phyloP scores from a whole-genome alignment of 768 basidiomycete species.

The Tephrocybe sp. region DNA sequence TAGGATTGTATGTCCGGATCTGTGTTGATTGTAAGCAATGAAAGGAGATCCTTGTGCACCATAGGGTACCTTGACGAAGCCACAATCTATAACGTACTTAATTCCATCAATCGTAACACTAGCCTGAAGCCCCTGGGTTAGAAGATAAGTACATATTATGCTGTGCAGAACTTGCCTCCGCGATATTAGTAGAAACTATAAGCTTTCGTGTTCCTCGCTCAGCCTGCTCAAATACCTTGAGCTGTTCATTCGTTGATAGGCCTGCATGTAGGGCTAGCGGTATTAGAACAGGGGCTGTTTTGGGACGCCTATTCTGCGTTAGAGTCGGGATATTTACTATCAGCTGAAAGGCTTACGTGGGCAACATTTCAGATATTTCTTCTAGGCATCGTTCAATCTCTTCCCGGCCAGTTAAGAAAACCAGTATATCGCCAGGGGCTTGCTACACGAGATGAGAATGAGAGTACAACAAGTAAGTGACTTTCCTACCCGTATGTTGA shows the following conservation, averaged over 20 bases:
- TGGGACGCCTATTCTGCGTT: slow-evolving; percentile 39
- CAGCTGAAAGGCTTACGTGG: slow-evolving; percentile 44
- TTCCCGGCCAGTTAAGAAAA: slow-evolving; percentile 94
- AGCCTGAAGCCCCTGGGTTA: slow-evolving; percentile 49
- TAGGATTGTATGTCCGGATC: slow-evolving; percentile 90
- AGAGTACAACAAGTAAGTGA: neutral
- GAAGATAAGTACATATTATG: neutral
- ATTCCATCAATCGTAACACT: slow-evolving; percentile 97
- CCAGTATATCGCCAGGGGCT: slow-evolving; percentile 82
- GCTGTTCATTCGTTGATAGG: slow-evolving; percentile 83
- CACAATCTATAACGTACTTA: slow-evolving; percentile 89
- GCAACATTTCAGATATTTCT: slow-evolving; percentile 72
- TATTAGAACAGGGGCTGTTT: slow-evolving; percentile 53
- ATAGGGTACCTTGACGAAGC: slow-evolving; percentile 82
- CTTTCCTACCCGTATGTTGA: slow-evolving; percentile 66
- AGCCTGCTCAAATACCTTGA: slow-evolving; percentile 76
- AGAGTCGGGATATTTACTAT: neutral
- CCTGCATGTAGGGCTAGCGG: slow-evolving; percentile 88
- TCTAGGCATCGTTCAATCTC: slow-evolving; percentile 92
- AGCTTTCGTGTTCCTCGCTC: slow-evolving; percentile 82
- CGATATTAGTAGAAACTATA: slow-evolving; percentile 92
- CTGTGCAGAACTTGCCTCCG: slow-evolving; percentile 57
- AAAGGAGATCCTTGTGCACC: neutral
- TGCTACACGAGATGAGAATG: slow-evolving; percentile 44
- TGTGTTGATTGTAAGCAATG: slow-evolving; percentile 24